A percentile compares a stretch with the other conserved stretches of the same genome.
Evolutionary conservation across 495 filamentous ascomycete genomes (phyloP).

Genomic region (Chlorociboria aeruginascens): DNA sequence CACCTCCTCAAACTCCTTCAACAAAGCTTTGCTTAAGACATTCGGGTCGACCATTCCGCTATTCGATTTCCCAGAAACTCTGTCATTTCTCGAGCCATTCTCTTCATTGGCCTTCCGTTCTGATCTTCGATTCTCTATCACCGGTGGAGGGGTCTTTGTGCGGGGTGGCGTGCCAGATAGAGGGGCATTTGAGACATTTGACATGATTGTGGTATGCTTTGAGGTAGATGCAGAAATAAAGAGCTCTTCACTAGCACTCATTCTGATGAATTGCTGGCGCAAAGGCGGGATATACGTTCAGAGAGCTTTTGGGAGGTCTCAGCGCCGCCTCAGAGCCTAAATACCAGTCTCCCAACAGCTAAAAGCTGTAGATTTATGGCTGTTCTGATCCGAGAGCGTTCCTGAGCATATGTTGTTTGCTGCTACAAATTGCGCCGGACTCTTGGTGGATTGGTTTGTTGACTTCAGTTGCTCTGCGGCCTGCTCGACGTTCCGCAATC

Average conservation of each 20-base stretch:
- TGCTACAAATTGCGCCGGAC: not conserved
- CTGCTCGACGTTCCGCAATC: conserved; percentile 8
- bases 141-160: conserved; percentile 16
- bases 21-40: conserved; percentile 44
- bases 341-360: not conserved
- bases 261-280: conserved; percentile 1
- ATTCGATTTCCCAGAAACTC: not conserved
- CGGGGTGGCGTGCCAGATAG: conserved; percentile 17
- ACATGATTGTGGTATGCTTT: conserved; percentile 4
- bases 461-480: conserved; percentile 18
- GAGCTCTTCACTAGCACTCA: conserved; percentile 13
- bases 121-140: conserved; percentile 15
- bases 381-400: too few relatives aligned
- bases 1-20: conserved; percentile 53
- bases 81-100: conserved; percentile 4
- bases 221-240: conserved; percentile 6
- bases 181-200: conserved; percentile 11
- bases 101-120: conserved; percentile 14
- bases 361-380: not conserved
- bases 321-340: not conserved
- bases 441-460: conserved; percentile 4
- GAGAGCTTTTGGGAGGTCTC: not conserved
- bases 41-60: conserved; percentile 32
- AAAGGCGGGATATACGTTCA: not conserved
- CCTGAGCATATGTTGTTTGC: too few relatives aligned